These are phyloP conservation scores for Naganishia sp. DNA, from an alignment of 1,284 basidiomycete genomes.

Conservation along the genomic window DNA sequence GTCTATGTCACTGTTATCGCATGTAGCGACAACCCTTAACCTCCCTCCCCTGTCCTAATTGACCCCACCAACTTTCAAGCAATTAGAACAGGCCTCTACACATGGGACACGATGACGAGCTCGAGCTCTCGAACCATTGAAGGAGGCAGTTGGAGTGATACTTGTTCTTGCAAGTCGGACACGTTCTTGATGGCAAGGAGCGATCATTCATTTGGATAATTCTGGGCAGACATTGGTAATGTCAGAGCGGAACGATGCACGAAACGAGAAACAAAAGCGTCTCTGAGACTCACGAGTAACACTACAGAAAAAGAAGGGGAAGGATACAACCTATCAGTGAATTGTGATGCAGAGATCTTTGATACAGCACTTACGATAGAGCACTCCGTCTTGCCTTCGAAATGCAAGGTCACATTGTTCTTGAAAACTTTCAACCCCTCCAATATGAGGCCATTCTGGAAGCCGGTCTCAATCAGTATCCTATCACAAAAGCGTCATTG, in stretches of 20 bases:
- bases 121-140: constrained; percentile 89
- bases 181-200: constrained; percentile 84
- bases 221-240: constrained; percentile 54
- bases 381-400: constrained; percentile 90
- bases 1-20: too few species aligned
- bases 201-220: constrained; percentile 92
- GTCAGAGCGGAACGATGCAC: background rate
- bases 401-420: constrained; percentile 86
- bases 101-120: constrained; percentile 86
- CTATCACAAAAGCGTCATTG: too few species aligned
- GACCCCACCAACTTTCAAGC: too few species aligned
- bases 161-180: constrained; percentile 90
- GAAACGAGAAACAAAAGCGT: background rate
- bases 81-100: constrained; percentile 66
- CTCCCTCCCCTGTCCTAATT: too few species aligned
- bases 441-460: constrained; percentile 82
- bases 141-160: constrained; percentile 93
- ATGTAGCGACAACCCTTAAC: too few species aligned
- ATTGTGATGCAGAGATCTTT: background rate
- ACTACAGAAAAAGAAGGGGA: constrained; percentile 46
- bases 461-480: background rate
- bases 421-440: constrained; percentile 94
- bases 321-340: background rate
- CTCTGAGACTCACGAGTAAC: constrained; percentile 72
- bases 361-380: constrained; percentile 60